Base-by-base conservation (phyloP, 306 rosid species). In the Quercus aquifolioides region DNA sequence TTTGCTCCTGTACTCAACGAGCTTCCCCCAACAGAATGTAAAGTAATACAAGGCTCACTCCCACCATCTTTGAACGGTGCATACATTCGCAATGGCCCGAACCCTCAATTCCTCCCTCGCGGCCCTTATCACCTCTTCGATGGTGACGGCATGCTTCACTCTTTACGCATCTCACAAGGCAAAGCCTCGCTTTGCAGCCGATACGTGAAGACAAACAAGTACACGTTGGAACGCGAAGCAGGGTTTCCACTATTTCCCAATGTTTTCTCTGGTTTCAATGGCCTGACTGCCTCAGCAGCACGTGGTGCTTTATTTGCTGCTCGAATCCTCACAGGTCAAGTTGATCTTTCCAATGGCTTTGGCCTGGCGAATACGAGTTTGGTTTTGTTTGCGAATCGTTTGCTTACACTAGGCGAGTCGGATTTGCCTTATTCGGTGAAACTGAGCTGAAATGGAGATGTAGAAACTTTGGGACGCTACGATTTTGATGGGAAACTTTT, bases 61-160 rank as follows among this genome's bases (percentile, higher is more conserved):
- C 97, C 95, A 0, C 74, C 86, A 0, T 90, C 84, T 56, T 94
- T 91, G 1, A 81, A 90, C 55, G 97, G 99, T 1, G 97, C 92
- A 0, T 94, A 94, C 80, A 92, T 94, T 28, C 83, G 97, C 68
- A 94, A 92, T 64, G 99, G 99, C 17, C 99, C 99, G 0, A 94
- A 94, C 84, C 97, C 99, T 0, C 99, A 94, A 43, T 89, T 82
- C 85, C 92, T 92, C 11, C 99, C 99, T 0, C 92, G 92, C 18
- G 97, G 97, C 18, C 99, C 97, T 3, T 92, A 94, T 91, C 99
- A 94, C 58, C 92, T 94, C 74, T 92, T 94, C 81, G 97, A 92
- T 56, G 97, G 97, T 3, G 99, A 94, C 68, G 99, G 97, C 3
- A 91, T 94, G 99, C 90, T 94, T 64, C 97, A 94, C 87, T 85